Evolutionary conservation across 352 stramenopile genomes (phyloP).

Genomic region (Phytopythium mirpurense): DNA sequence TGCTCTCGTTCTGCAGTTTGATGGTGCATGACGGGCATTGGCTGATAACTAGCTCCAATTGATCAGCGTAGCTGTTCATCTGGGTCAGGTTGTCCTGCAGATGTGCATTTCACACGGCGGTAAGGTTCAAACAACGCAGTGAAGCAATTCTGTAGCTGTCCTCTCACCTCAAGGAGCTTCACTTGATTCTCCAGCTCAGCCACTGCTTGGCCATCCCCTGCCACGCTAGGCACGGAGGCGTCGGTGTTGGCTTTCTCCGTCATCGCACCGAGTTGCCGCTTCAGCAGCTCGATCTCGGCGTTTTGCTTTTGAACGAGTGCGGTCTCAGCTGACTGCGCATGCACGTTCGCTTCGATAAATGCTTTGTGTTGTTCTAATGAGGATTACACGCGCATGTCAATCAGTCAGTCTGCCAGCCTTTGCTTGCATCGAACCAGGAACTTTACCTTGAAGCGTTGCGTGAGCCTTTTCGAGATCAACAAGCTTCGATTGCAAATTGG

Average conservation of each 20-base stretch:
- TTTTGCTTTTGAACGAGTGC: slow-evolving; percentile 24
- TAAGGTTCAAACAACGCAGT: neutral
- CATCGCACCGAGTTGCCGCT: slow-evolving; percentile 19
- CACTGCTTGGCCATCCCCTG: slow-evolving; percentile 1
- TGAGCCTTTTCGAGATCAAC: neutral
- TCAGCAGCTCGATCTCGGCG: slow-evolving; percentile 31
- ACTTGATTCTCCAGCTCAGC: slow-evolving; percentile 15
- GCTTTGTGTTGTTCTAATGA: slow-evolving; percentile 23
- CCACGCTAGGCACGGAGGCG: neutral
- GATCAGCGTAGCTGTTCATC: slow-evolving; percentile 76
- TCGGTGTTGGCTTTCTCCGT: slow-evolving; percentile 4
- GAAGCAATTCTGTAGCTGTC: neutral
- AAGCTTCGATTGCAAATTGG: neutral
- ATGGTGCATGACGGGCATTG: slow-evolving; percentile 63
- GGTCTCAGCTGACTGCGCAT: slow-evolving; percentile 4
- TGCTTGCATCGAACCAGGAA: neutral
- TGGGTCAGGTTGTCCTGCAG: slow-evolving; percentile 72
- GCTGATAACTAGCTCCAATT: slow-evolving; percentile 67
- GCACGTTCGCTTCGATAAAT: slow-evolving; percentile 17
- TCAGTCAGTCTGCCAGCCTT: neutral
- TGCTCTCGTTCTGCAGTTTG: slow-evolving; percentile 67
- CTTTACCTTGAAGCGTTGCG: slow-evolving; percentile 3
- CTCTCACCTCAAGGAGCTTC: slow-evolving; percentile 60
- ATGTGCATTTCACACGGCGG: neutral
- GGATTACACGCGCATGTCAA: neutral